Evolutionary conservation across 2,329 filamentous ascomycete genomes (phyloP), one percentile per base, ranked within the genome.

Genomic region (Ceratocystis huliohia): DNA sequence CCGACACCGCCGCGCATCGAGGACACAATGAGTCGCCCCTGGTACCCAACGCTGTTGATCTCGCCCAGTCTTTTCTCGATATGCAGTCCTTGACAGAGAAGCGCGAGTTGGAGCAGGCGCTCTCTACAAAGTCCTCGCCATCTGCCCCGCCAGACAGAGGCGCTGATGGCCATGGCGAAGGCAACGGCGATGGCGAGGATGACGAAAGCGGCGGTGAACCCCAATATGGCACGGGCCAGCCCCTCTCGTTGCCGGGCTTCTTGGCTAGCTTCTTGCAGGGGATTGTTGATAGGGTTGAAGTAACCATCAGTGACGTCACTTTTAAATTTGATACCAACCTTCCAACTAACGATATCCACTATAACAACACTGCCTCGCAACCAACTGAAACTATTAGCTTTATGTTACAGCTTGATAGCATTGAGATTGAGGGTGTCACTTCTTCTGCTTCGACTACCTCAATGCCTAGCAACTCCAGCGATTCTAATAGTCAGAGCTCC

Each of bases 21-120:
- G 44, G 20, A 3, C 41, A 72, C 3, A 70, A 72, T 46, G 41
- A 71, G 20, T 13, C 13, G 13, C 71, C 74, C 1, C 70, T 77
- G 5, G 79, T 91, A 2, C 89, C 88, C 0, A 87, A 88, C 28
- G 82, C 87, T 1, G 83, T 85, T 67, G 87, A 91, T 70, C 78
- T 94, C 15, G 88, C 89, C 15, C 82, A 88, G 72, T 92, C 88
- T 0, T 93, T 93, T 72, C 78, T 93, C n/a, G 80, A 88, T 70
- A 83, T 87, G 1, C 85, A 91, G 72, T 84, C 88, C 13, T 77
- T 78, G 4, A 79, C 83, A 62, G 87, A 91, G 71, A 86, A 82
- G 69, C 80, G 79, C 67, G 82, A 87, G 72, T 78, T 93, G 28
- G 86, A 91, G 73, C 83, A 87, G 62, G 87, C 86, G 7, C 75